Conservation (phyloP, 179 eudicot genomes). For the Heliamphora pulchella region DNA sequence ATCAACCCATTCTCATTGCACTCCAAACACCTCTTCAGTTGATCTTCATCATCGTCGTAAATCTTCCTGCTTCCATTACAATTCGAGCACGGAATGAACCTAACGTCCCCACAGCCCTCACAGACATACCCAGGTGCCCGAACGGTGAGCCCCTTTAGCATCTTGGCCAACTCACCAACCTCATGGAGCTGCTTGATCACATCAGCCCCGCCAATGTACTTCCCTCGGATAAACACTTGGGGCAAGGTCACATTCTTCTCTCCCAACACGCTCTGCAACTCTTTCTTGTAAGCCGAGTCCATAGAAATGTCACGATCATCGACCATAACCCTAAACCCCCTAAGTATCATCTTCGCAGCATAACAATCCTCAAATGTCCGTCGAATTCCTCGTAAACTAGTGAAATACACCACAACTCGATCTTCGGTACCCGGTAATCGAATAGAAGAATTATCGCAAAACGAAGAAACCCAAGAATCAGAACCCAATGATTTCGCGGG, state of each 20-base stretch:
- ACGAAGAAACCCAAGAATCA: constrained; percentile 29
- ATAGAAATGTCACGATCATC: constrained; percentile 81
- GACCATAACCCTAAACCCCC: constrained; percentile 50
- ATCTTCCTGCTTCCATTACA: constrained; percentile 82
- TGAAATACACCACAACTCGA: constrained; percentile 63
- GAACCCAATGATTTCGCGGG: constrained; percentile 14
- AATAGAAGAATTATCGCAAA: constrained; percentile 32
- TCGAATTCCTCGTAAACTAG: constrained; percentile 66
- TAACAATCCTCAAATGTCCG: constrained; percentile 69
- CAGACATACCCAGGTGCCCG: constrained; percentile 42
- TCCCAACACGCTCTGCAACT: constrained; percentile 48
- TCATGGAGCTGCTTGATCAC: constrained; percentile 56
- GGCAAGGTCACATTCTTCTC: constrained; percentile 55
- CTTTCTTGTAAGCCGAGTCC: constrained; percentile 59
- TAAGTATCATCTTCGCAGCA: constrained; percentile 52
- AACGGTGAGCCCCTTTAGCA: constrained; percentile 52
- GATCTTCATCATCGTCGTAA: constrained; percentile 66
- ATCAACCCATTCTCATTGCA: constrained; percentile 85
- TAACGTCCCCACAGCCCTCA: constrained; percentile 58
- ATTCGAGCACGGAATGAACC: constrained; percentile 72
- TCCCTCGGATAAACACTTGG: constrained; percentile 74
- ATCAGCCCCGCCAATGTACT: constrained; percentile 69
- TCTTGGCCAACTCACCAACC: constrained; percentile 52
- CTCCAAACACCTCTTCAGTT: constrained; percentile 50
- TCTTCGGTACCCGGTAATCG: constrained; percentile 67